These are phyloP conservation scores for Fusarium paranaense DNA, from an alignment of 2,329 filamentous ascomycete genomes.

Conservation along the genomic window DNA sequence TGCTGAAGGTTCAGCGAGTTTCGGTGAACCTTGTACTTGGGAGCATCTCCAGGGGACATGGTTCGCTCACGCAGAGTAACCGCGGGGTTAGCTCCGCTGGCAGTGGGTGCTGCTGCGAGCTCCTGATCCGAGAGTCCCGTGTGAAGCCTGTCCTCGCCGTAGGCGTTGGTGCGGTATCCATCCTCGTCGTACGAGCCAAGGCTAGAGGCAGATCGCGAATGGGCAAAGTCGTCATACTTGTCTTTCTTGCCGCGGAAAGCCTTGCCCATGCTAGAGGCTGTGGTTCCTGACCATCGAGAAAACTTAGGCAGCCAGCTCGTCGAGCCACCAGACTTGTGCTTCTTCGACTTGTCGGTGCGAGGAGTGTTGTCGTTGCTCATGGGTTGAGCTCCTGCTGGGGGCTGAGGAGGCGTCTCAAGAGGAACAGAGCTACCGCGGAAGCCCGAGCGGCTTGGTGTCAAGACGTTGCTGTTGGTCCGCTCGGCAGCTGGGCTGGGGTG, in stretches of 20 bases:
- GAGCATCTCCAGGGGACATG: conserved; percentile 74
- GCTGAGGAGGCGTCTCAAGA: conserved; percentile 69
- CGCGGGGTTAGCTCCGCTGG: conserved; percentile 39
- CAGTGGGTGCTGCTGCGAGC: conserved; percentile 34
- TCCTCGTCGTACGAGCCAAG: conserved; percentile 73
- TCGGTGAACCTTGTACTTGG: conserved; percentile 85
- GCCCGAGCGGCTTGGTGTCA: conserved; percentile 69
- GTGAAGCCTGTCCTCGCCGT: conserved; percentile 71
- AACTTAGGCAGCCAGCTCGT: conserved; percentile 89
- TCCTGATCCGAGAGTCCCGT: conserved; percentile 67
- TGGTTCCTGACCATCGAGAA: conserved; percentile 97
- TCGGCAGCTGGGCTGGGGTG: conserved; percentile 55
- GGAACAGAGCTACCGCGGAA: conserved; percentile 65
- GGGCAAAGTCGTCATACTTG: conserved; percentile 69
- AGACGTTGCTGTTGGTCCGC: conserved; percentile 61
- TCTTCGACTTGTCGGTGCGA: conserved; percentile 78
- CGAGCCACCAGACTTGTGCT: conserved; percentile 88
- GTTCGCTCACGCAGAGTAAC: conserved; percentile 59
- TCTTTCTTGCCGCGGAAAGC: conserved; percentile 75
- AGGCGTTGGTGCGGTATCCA: conserved; percentile 64
- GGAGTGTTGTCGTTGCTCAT: conserved; percentile 85
- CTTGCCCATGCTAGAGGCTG: conserved; percentile 85
- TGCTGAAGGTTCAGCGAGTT: conserved; percentile 85
- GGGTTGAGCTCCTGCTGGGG: conserved; percentile 50
- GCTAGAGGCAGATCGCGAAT: conserved; percentile 84